These are phyloP conservation scores for Castanea sativa DNA, from an alignment of 306 rosid species.

Conservation along the genomic window DNA sequence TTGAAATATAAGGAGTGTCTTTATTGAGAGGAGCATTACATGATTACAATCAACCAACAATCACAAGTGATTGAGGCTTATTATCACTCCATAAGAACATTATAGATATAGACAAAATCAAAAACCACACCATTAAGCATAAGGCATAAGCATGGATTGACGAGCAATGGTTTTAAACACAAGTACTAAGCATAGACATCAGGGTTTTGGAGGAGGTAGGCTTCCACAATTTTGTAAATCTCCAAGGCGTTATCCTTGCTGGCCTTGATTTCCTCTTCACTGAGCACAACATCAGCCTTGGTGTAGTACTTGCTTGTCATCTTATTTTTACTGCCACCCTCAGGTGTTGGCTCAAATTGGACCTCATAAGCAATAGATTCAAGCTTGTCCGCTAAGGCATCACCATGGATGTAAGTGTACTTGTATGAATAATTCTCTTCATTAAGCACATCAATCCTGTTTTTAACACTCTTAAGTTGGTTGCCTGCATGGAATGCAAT, in stretches of 20 bases:
- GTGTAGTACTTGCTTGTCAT: constrained; percentile 33
- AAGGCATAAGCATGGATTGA: not conserved
- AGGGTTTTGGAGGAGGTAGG: constrained; percentile 38
- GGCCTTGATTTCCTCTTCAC: constrained; percentile 39
- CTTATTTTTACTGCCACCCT: constrained; percentile 38
- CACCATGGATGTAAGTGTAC: constrained; percentile 27
- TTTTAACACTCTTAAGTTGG: constrained; percentile 5
- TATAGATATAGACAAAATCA: not conserved
- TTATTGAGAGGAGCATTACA: not conserved
- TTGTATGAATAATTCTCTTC: constrained; percentile 18
- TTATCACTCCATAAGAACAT: not conserved
- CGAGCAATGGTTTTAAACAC: not conserved
- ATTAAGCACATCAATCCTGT: constrained; percentile 27
- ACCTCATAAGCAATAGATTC: constrained; percentile 29
- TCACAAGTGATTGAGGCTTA: constrained; percentile 1
- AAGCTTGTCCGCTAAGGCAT: constrained; percentile 31
- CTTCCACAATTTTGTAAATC: constrained; percentile 38
- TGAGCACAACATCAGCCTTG: constrained; percentile 33
- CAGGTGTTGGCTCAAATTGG: constrained; percentile 36
- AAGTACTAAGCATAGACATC: constrained; percentile 27
- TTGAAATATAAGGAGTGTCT: too few species aligned
- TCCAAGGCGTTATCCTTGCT: constrained; percentile 33
- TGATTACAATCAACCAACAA: not conserved
- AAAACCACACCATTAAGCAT: not conserved
- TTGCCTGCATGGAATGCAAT: not conserved